Base-by-base conservation (phyloP, 139 green algal species). In the Chlamydomonas sp. region DNA sequence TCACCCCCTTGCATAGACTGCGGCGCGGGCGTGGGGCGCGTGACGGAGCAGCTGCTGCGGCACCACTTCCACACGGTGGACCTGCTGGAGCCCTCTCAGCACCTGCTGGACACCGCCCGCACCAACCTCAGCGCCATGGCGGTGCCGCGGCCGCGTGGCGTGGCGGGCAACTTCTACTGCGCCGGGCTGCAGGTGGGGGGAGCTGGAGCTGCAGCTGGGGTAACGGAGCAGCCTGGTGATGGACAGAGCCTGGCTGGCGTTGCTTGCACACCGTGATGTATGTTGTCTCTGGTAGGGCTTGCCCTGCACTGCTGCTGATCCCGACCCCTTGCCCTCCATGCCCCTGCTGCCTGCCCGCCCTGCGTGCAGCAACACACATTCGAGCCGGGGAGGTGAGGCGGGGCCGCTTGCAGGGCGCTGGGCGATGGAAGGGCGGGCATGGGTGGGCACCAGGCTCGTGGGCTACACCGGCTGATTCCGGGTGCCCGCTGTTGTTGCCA, bases 11-110 rank as follows among this genome's bases (percentile, higher is more conserved):
- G 4, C 16, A 6, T 79, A 95, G 97, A 99, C 84, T 99, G 97
- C 87, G 97, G 97, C 7, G 97, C 97, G 9, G 97, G 97, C 14
- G 95, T 99, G 57, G 97, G 97, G 5, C 93, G 97, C 5, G 96
- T 99, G 1, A 95, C 93, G 1, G 89, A 97, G 88, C 86, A 98
- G 85, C 93, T 99, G 69, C 92, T 99, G 85, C 91, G 98, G 80
- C 92, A 97, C 62, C 83, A 94, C 76, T 99, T 98, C 88, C 58
- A 96, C 73, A 90, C 95, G 77, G 97, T 99, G 59, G 97, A 99
- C 88, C 86, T 99, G 61, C 83, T 93, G 57, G 97, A 99, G 92
- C 97, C 95, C 8, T 94, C 86, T 16, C 77, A 84, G 59, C 96
- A 97, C 87, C 90, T 97, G 86, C 89, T 98, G 14, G 89, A 94